Conservation (phyloP, 306 rosid genomes). For the Sechiopsis laciniata region DNA sequence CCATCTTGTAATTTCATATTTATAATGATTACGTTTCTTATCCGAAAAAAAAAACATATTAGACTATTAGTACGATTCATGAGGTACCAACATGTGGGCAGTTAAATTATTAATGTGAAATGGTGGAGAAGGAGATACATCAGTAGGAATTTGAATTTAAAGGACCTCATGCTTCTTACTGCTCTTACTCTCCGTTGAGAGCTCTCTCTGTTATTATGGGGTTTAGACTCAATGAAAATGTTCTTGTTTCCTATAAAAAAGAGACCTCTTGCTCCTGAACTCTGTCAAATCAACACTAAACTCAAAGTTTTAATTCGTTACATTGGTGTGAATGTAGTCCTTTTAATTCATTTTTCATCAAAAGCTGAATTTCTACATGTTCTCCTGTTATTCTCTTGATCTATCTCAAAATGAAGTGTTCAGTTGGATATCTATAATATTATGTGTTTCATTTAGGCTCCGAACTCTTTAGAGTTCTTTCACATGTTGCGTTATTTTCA, state of each 20-base stretch:
- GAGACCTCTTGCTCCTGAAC: neutral
- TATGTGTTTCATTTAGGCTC: neutral
- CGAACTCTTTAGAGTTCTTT: neutral
- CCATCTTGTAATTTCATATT: too few species aligned
- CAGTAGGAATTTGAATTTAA: neutral
- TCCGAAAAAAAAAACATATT: too few species aligned
- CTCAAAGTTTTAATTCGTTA: neutral
- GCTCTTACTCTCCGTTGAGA: too few species aligned
- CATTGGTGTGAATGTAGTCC: neutral
- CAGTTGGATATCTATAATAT: neutral
- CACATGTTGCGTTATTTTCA: neutral
- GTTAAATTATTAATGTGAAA: neutral
- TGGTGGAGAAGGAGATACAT: neutral
- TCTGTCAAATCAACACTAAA: neutral
- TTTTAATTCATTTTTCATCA: neutral
- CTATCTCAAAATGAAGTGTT: neutral
- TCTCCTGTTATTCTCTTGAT: neutral
- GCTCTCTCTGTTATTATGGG: too few species aligned
- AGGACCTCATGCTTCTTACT: too few species aligned
- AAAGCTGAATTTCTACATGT: neutral
- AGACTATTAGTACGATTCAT: neutral
- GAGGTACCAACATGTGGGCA: neutral
- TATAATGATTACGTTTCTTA: too few species aligned
- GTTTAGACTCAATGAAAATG: too few species aligned
- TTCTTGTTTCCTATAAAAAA: too few species aligned